Percentiles rank a stretch among this genome's conserved stretches.
phyloP scores from a whole-genome alignment of 805 yeast species.

The Diddensiella transvaalensis region DNA sequence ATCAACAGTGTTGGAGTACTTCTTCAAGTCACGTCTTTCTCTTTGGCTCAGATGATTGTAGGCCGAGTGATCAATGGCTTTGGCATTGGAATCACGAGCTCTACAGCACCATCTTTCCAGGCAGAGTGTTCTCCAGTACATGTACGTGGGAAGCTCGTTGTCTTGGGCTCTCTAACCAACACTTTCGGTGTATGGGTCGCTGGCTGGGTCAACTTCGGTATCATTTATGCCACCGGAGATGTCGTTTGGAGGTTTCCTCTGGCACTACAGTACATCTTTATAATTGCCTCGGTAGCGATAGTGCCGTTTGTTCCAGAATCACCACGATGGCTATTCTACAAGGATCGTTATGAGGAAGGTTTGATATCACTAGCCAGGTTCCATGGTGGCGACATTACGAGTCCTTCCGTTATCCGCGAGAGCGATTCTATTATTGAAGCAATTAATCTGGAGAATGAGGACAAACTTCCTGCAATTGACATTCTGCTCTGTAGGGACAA shows the following conservation, averaged over 20 bases:
- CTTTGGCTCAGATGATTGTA: slow-evolving; percentile 30
- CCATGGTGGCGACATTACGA: slow-evolving; percentile 1
- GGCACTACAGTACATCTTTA: slow-evolving; percentile 20
- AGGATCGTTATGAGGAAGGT: slow-evolving; percentile 46
- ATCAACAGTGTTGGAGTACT: slow-evolving; percentile 48
- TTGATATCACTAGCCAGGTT: slow-evolving; percentile 42
- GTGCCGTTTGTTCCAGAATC: slow-evolving; percentile 40
- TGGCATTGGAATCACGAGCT: slow-evolving; percentile 72
- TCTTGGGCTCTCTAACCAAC: slow-evolving; percentile 10
- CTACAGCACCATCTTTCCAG: slow-evolving; percentile 81
- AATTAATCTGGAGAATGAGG: slow-evolving; percentile 7
- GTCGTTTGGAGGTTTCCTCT: slow-evolving; percentile 22
- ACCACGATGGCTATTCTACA: slow-evolving; percentile 44
- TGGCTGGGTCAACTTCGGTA: slow-evolving; percentile 14
- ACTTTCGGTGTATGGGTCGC: slow-evolving; percentile 9
- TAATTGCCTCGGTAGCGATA: slow-evolving; percentile 36
- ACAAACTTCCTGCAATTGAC: slow-evolving; percentile 5
- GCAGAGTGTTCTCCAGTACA: slow-evolving; percentile 67
- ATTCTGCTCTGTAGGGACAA: slow-evolving; percentile 4
- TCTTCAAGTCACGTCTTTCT: slow-evolving; percentile 38
- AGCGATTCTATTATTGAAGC: slow-evolving; percentile 9
- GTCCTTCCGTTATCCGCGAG: slow-evolving; percentile 1
- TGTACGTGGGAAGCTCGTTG: slow-evolving; percentile 52
- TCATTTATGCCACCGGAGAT: slow-evolving; percentile 6
- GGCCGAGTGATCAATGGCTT: slow-evolving; percentile 55